A percentile compares a stretch with the other conserved stretches of the same genome.
phyloP scores from a whole-genome alignment of 228 moss, liverwort and hornwort genomes.

The Sphagnum magellanicum region DNA sequence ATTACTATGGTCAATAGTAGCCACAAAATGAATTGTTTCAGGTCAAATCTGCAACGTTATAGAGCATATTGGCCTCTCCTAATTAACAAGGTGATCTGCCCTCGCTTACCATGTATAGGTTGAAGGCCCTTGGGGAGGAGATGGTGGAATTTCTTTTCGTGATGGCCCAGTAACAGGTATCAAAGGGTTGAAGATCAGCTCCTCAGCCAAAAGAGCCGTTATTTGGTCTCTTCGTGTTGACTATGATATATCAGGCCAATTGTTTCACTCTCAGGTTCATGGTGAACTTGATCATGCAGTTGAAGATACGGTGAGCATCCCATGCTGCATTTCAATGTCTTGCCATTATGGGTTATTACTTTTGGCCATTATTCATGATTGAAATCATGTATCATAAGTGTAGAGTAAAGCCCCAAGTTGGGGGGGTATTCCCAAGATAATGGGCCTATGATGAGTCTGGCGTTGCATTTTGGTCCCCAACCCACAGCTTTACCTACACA shows the following conservation, averaged over 20 bases:
- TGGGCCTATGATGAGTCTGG: too few species aligned
- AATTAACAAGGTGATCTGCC: too few species aligned
- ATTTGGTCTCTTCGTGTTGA: constrained; percentile 2
- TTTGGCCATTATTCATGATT: background rate
- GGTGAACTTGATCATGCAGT: background rate
- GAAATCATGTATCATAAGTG: too few species aligned
- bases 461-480: too few species aligned
- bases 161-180: constrained; percentile 13
- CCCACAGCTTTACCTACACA: too few species aligned
- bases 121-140: constrained; percentile 21
- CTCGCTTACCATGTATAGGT: constrained; percentile 1
- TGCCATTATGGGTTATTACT: background rate
- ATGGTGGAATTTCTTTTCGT: constrained; percentile 9
- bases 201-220: background rate
- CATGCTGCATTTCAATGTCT: background rate
- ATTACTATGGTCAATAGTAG: too few species aligned
- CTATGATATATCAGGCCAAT: constrained; percentile 3
- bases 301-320: background rate
- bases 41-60: too few species aligned
- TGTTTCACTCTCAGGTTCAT: background rate
- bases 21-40: too few species aligned
- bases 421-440: too few species aligned
- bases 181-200: constrained; percentile 9
- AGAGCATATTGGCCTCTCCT: too few species aligned
- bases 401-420: too few species aligned